Evolutionary conservation across 345 rosid genomes (phyloP), one percentile per base, ranked within the genome.

Genomic region (Gossypium stocksii): DNA sequence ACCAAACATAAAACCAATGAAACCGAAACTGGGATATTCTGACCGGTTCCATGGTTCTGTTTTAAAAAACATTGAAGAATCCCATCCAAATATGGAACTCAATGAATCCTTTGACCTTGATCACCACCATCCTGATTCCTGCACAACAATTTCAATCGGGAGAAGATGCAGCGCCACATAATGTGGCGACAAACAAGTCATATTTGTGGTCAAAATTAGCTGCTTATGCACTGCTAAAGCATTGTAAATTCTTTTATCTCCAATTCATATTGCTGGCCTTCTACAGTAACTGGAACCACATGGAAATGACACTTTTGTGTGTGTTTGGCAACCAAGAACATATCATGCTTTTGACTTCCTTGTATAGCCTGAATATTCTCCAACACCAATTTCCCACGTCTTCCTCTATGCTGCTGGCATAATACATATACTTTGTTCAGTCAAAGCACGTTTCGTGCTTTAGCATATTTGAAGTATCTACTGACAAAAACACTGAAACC

Each of bases 381-480:
- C 51, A 0, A 51, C 70, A 38, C 64, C 65, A 22, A 78, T 62
- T 65, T 44, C 22, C 11, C 25, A 22, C 80, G 74, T 80, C 78
- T 80, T 78, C 71, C 51, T 3, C 59, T 54, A 17, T 5, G 7
- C 41, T 1, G 22, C n/a, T 5, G 16, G 16, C 2, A 34, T 2
- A 1, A 53, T 1, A 43, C 49, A 5, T 34, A 7, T 53, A 16
- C 17, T 48, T 80, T 69, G 82, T 14, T 60, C 23, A 78, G 86
- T 80, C 86, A 29, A 52, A 52, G 19, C 84, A 81, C 84, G 86
- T 75, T 75, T 71, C 65, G 38, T 71, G 52, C 45, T 52, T 10
- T 10, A 7, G 73, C 58, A 52, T 52, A 70, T 70, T 70, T 29
- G 22, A 27, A 34, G 38, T 34, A 34, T 34, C 38, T 34, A 34